phyloP scores from a whole-genome alignment of 768 basidiomycete genomes.

The Russula sp. region DNA sequence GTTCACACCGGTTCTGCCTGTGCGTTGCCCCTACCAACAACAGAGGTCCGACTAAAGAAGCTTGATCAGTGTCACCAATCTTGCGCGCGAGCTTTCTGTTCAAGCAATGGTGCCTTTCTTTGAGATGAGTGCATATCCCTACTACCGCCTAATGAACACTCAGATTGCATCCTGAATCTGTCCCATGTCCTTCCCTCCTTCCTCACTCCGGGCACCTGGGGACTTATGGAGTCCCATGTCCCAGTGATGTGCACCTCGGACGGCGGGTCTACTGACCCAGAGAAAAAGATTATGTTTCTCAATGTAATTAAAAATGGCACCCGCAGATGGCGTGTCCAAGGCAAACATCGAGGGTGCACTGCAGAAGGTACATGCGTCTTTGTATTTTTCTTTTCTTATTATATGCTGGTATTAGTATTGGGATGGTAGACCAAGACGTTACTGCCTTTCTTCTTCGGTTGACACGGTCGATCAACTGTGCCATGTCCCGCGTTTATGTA shows the following conservation, averaged over 20 bases:
- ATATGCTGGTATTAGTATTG: too few relatives aligned
- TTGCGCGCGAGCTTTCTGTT: conserved; percentile 14
- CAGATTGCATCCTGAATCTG: conserved; percentile 21
- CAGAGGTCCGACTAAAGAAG: conserved; percentile 22
- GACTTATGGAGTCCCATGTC: neutral
- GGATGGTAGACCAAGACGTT: too few relatives aligned
- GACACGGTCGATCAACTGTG: too few relatives aligned
- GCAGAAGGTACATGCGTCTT: conserved; percentile 21
- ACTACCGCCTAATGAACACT: neutral
- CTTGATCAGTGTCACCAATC: conserved; percentile 14
- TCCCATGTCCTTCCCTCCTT: too few relatives aligned
- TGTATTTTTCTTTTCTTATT: too few relatives aligned
- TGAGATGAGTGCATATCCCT: neutral
- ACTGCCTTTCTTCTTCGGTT: too few relatives aligned
- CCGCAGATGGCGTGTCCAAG: conserved; percentile 19
- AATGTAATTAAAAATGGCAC: conserved; percentile 17
- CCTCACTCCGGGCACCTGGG: neutral
- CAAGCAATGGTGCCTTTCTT: neutral
- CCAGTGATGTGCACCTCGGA: neutral
- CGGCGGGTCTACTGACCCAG: conserved; percentile 16
- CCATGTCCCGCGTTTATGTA: too few relatives aligned
- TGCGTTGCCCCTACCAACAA: neutral
- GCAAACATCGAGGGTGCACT: conserved; percentile 20
- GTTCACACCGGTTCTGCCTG: neutral
- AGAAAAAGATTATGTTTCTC: conserved; percentile 14